Base-by-base conservation (phyloP, 2,329 filamentous ascomycete species). In the Cladophialophora exuberans region DNA sequence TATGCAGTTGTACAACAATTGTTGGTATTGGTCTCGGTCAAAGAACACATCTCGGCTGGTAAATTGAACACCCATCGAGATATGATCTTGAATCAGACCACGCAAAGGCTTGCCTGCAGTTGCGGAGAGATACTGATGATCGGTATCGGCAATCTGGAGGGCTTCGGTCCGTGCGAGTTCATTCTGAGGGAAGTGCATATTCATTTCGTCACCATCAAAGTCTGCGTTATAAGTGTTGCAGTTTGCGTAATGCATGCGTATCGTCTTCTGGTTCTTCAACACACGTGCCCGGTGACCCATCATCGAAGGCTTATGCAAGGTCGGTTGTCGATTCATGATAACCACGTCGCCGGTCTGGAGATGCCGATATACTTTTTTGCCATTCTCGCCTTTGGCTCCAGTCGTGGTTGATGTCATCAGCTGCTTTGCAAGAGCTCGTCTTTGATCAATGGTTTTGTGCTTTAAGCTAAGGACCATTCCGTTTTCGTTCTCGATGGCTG, bases 151-250 rank as follows among this genome's bases (percentile, higher is more conserved):
- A 66, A 99, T 87, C 64, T 91, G 89, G 63, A 96, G 82, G 1
- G 94, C 94, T 75, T 99, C 94, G 2, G 93, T 89, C 64, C 94
- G 83, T 13, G 94, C 94, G 62, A 97, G 80, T 70, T 97, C 95
- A 64, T 96, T 97, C 66, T 99, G 94, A 1, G 94, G 94, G 68
- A 99, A 97, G 74, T 99, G 94, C 92, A 99, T 95, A 72, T 99
- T 99, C 94, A 99, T 99, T 73, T 99, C 94, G 70, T 99, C 94
- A 72, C 94, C 94, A 68, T 99, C 95, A 69, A 99, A 99, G 80
- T 99, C 94, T 26, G 94, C 94, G 66, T 99, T 99, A 79, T 99
- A 99, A 0, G 94, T 97, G 69, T 99, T 99, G 72, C 94, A 97
- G 72, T 99, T 99, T 66, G 94, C 93, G 74, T 99, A 99, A 77